These are phyloP conservation scores for Jasminum sambac DNA, from an alignment of 257 asterid genomes.

Conservation along the genomic window DNA sequence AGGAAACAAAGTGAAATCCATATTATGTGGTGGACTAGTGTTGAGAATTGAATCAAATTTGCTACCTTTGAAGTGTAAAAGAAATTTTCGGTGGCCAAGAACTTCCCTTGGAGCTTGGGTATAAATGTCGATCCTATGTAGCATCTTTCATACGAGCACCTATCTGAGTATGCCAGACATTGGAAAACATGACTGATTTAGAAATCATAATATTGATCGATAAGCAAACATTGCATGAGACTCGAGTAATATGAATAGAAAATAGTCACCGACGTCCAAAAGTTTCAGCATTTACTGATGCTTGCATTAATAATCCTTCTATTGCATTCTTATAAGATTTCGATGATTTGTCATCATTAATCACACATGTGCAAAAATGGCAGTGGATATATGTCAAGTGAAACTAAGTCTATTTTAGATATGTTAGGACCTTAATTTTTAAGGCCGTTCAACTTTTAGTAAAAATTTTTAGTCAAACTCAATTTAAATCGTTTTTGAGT, in stretches of 20 bases:
- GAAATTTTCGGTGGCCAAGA: conserved; percentile 94
- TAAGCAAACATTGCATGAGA: not conserved
- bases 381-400: too few relatives aligned
- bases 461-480: too few relatives aligned
- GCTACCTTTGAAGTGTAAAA: conserved; percentile 87
- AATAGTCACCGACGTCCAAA: too few relatives aligned
- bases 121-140: conserved; percentile 71
- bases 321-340: too few relatives aligned
- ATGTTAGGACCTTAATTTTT: too few relatives aligned
- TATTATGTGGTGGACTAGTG: not conserved
- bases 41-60: not conserved
- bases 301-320: too few relatives aligned
- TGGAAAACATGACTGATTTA: not conserved
- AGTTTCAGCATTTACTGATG: too few relatives aligned
- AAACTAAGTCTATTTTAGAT: too few relatives aligned
- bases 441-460: too few relatives aligned
- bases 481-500: too few relatives aligned
- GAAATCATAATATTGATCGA: not conserved
- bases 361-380: too few relatives aligned
- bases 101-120: conserved; percentile 84
- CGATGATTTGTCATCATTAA: too few relatives aligned
- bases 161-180: conserved; percentile 40
- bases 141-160: conserved; percentile 66
- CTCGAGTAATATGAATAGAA: not conserved
- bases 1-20: not conserved